Percentiles rank a stretch among this genome's conserved stretches.
These are phyloP conservation scores for Fonsecaea monophora DNA, from an alignment of 2,329 filamentous ascomycete genomes.

Conservation along the genomic window DNA sequence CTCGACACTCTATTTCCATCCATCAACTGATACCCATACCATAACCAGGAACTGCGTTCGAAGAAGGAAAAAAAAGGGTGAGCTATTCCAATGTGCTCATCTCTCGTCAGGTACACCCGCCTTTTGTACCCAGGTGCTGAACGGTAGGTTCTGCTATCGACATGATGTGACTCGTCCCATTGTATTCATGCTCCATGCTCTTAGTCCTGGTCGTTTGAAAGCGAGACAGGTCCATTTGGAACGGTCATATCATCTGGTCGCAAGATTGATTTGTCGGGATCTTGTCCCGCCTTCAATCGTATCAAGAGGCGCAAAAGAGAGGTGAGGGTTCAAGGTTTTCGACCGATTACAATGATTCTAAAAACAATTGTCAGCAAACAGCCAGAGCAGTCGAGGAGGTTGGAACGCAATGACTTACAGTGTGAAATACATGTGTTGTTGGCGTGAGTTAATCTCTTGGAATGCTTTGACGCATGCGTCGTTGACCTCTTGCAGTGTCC, in stretches of 20 bases:
- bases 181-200: background rate
- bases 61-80: background rate
- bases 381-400: background rate
- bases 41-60: background rate
- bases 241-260: background rate
- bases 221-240: background rate
- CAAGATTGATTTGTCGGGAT: background rate
- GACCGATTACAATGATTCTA: slow-evolving; percentile 34
- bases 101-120: background rate
- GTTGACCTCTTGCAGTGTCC: slow-evolving; percentile 43
- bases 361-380: slow-evolving; percentile 16
- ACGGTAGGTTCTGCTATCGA: background rate
- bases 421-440: slow-evolving; percentile 31
- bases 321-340: slow-evolving; percentile 32
- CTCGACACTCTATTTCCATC: background rate
- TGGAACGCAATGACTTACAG: slow-evolving; percentile 17
- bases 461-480: slow-evolving; percentile 32
- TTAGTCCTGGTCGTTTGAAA: background rate
- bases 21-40: background rate
- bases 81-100: background rate
- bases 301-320: background rate
- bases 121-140: background rate
- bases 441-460: slow-evolving; percentile 34
- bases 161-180: background rate
- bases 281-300: background rate